A percentile compares a stretch with the other conserved stretches of the same genome.
phyloP scores from a whole-genome alignment of 75 land plant species.

The Adiantum capillusveneris region DNA sequence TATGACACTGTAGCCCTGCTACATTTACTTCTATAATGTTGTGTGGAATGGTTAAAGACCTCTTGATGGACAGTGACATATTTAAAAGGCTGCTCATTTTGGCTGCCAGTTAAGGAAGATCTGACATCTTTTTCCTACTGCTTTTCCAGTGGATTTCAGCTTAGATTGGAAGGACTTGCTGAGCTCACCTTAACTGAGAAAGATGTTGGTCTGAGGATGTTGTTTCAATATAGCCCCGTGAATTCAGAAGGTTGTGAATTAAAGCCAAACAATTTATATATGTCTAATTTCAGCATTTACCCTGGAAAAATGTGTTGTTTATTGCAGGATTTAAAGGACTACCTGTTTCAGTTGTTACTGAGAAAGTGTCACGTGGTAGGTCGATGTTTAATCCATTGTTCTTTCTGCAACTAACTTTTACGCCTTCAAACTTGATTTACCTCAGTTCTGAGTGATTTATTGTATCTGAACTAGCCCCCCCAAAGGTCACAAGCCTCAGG shows the following conservation, averaged over 20 bases:
- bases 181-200: conserved; percentile 17
- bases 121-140: too few relatives aligned
- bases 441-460: too few relatives aligned
- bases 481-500: conserved; percentile 13
- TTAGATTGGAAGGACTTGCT: conserved; percentile 13
- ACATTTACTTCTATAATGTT: too few relatives aligned
- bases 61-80: too few relatives aligned
- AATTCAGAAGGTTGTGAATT: conserved; percentile 17
- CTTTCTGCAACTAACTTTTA: neutral
- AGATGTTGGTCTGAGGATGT: conserved; percentile 25
- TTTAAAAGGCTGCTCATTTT: too few relatives aligned
- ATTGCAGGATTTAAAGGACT: conserved; percentile 7
- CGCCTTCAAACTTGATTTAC: too few relatives aligned
- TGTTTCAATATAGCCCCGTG: conserved; percentile 28
- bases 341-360: conserved; percentile 18
- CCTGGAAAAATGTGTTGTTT: neutral
- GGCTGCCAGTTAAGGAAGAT: too few relatives aligned
- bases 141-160: conserved; percentile 12
- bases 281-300: too few relatives aligned
- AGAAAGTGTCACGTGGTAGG: conserved; percentile 19
- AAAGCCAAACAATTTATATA: too few relatives aligned
- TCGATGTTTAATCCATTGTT: neutral
- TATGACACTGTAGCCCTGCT: too few relatives aligned
- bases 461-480: conserved; percentile 12
- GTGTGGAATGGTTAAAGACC: too few relatives aligned